Evolutionary conservation across 2,329 filamentous ascomycete genomes (phyloP).

Genomic region (Teratosphaeria viscida): DNA sequence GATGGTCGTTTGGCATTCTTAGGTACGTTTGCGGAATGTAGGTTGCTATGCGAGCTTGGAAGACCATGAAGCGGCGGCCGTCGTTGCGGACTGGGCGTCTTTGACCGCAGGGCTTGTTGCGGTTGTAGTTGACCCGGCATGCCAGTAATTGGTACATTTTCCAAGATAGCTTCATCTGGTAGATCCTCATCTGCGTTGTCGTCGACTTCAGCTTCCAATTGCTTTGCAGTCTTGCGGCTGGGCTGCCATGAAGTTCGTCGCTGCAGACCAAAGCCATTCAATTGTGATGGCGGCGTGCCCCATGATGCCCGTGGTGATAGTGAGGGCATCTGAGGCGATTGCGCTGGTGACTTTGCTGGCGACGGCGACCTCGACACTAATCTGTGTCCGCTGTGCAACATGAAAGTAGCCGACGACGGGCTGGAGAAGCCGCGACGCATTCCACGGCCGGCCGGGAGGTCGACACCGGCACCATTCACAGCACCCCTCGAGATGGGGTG

Average conservation of each 20-base stretch:
- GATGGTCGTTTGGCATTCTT: slow-evolving; percentile 25
- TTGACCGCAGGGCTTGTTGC: slow-evolving; percentile 8
- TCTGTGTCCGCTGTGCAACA: slow-evolving; percentile 9
- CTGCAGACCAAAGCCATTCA: not conserved
- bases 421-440: slow-evolving; percentile 32
- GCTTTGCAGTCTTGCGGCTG: slow-evolving; percentile 55
- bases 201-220: slow-evolving; percentile 70
- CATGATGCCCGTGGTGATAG: slow-evolving; percentile 4
- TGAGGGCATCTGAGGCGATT: slow-evolving; percentile 15
- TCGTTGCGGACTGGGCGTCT: slow-evolving; percentile 27
- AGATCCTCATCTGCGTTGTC: slow-evolving; percentile 60
- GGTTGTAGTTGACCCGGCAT: slow-evolving; percentile 22
- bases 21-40: slow-evolving; percentile 26
- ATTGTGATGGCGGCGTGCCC: slow-evolving; percentile 4
- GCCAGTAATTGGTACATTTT: slow-evolving; percentile 74
- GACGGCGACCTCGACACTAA: slow-evolving; percentile 23
- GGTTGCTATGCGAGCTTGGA: slow-evolving; percentile 8
- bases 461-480: slow-evolving; percentile 26
- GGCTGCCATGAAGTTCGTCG: slow-evolving; percentile 54
- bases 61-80: slow-evolving; percentile 19
- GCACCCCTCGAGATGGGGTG: slow-evolving; percentile 33
- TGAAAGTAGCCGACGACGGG: slow-evolving; percentile 20
- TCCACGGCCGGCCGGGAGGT: slow-evolving; percentile 27
- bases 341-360: slow-evolving; percentile 17
- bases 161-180: slow-evolving; percentile 66